Evolutionary conservation across 345 rosid species (phyloP).

Genomic region (Lenwebbia sp.): DNA sequence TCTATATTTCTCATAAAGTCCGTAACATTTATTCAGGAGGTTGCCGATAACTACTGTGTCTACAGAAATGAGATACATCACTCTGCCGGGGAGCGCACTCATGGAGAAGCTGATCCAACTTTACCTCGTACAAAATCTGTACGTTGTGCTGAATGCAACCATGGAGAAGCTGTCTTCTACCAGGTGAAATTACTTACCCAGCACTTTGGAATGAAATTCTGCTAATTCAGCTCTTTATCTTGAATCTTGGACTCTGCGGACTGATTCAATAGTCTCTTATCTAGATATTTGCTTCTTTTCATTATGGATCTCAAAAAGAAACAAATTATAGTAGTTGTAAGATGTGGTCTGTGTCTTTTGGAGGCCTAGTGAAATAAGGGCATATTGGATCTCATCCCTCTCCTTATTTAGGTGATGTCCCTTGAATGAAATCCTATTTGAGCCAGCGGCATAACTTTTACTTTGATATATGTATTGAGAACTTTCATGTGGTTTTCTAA

Average conservation of each 20-base stretch:
- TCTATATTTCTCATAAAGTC: background rate
- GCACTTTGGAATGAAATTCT: background rate
- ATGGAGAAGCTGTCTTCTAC: slow-evolving; percentile 39
- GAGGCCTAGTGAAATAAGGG: background rate
- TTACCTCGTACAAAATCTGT: slow-evolving; percentile 42
- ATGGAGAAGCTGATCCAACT: slow-evolving; percentile 45
- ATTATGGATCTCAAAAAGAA: background rate
- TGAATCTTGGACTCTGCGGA: background rate
- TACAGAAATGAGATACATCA: slow-evolving; percentile 41
- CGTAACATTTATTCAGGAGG: slow-evolving; percentile 15
- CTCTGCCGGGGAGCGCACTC: slow-evolving; percentile 31
- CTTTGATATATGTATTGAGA: background rate
- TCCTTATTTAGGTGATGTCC: background rate
- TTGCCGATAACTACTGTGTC: slow-evolving; percentile 31
- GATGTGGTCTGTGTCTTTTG: background rate
- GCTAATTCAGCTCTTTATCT: background rate
- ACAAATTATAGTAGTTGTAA: background rate
- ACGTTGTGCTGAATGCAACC: slow-evolving; percentile 19
- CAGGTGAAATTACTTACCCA: slow-evolving; percentile 12
- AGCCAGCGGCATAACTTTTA: background rate
- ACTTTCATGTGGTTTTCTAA: background rate
- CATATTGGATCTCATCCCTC: background rate
- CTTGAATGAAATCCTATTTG: background rate
- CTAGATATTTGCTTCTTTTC: background rate
- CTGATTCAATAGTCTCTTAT: background rate